A percentile compares a stretch with the other conserved stretches of the same genome.
phyloP scores from a whole-genome alignment of 1,284 basidiomycete species.

The Kwoniella shivajii region DNA sequence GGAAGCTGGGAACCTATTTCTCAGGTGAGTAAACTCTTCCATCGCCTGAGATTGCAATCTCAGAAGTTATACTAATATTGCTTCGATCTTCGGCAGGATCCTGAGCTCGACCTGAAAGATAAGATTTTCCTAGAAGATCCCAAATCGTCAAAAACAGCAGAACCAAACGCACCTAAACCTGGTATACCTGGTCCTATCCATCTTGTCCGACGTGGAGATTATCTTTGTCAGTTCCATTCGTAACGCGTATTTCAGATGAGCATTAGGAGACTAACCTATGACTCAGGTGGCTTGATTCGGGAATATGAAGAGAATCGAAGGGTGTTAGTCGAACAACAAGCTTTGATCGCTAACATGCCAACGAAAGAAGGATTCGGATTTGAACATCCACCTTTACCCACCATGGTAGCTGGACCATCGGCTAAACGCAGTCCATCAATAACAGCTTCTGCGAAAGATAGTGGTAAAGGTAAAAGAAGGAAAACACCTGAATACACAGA shows the following conservation, averaged over 20 bases:
- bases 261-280: slow-evolving; percentile 43
- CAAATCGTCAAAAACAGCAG: slow-evolving; percentile 60
- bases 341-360: slow-evolving; percentile 60
- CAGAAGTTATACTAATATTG: too few relatives aligned
- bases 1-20: slow-evolving; percentile 93
- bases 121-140: slow-evolving; percentile 99
- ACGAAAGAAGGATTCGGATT: slow-evolving; percentile 50
- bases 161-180: slow-evolving; percentile 40
- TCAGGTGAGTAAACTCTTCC: slow-evolving; percentile 35
- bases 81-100: too few relatives aligned
- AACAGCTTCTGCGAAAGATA: slow-evolving; percentile 8
- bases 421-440: slow-evolving; percentile 21
- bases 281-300: slow-evolving; percentile 67
- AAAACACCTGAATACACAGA: slow-evolving; percentile 91
- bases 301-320: slow-evolving; percentile 91
- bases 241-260: neutral
- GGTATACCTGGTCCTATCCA: slow-evolving; percentile 92
- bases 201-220: slow-evolving; percentile 94
- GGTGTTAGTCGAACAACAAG: slow-evolving; percentile 58
- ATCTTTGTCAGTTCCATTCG: slow-evolving; percentile 60
- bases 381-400: slow-evolving; percentile 36
- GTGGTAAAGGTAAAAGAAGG: slow-evolving; percentile 73
- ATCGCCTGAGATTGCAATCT: too few relatives aligned
- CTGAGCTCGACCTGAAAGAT: slow-evolving; percentile 76
- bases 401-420: slow-evolving; percentile 17